phyloP scores from a whole-genome alignment of 257 asterid genomes.

The Nicotiana obtusifolia region DNA sequence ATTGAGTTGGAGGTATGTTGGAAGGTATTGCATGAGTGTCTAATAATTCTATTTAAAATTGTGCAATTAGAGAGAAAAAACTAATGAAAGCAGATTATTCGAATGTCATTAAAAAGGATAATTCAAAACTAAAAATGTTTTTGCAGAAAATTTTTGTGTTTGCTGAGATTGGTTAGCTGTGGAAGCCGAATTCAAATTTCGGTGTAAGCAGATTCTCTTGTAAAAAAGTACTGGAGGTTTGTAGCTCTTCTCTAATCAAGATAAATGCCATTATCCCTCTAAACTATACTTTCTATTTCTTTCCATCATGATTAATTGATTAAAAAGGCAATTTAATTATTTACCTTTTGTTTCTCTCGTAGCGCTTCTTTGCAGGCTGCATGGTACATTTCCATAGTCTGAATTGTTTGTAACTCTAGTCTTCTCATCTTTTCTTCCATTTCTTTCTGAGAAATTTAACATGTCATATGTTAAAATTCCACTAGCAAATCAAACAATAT shows the following conservation, averaged over 20 bases:
- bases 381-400: constrained; percentile 22
- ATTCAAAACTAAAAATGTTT: too few species aligned
- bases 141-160: too few species aligned
- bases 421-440: constrained; percentile 10
- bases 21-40: neutral
- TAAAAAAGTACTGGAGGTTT: too few species aligned
- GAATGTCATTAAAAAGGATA: too few species aligned
- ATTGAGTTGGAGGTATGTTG: too few species aligned
- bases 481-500: neutral
- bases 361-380: constrained; percentile 21
- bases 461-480: neutral
- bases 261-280: neutral
- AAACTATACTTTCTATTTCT: neutral
- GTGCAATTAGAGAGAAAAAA: neutral
- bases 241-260: too few species aligned
- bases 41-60: too few species aligned
- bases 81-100: neutral
- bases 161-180: too few species aligned
- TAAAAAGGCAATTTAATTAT: neutral
- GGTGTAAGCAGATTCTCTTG: too few species aligned
- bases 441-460: constrained; percentile 6
- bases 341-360: constrained; percentile 14
- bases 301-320: neutral
- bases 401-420: constrained; percentile 13
- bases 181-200: too few species aligned